Base-by-base conservation (phyloP, 2,329 filamentous ascomycete species). In the Xylariales sp. region DNA sequence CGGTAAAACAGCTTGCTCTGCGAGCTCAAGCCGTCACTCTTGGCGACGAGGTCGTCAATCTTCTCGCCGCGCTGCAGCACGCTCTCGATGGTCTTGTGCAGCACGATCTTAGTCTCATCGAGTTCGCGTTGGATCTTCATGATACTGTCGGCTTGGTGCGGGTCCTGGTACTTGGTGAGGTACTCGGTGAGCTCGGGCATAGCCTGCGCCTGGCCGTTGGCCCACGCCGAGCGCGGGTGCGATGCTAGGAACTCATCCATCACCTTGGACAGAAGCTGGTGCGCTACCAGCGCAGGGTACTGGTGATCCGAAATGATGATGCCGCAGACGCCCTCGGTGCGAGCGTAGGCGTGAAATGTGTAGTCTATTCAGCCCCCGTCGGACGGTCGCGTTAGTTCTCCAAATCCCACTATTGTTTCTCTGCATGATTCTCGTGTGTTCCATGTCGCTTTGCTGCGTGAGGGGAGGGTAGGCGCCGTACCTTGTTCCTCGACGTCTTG, bases 1-100 rank as follows among this genome's bases (percentile, higher is more conserved):
- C 84, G 88, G 64, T 97, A 97, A 63, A 98, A 98, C 85, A 94
- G 91, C 76, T 95, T 97, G 69, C 88, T 95, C 72, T 93, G 86
- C 34, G 81, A 78, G 65, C 88, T 95, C 55, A 98, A 66, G 11
- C 83, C 88, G 53, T 95, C 88, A 55, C 88, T 95, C 79, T 97
- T 97, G 47, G 83, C 83, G 31, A 97, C 91, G 52, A 98, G 67
- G 53, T 85, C 87, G 58, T 97, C 91, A 51, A 98, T 88, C 76
- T 96, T 97, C 78, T 97, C 90, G 29, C 90, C 93, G 45, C 93
- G 78, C 71, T 96, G 84, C 55, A 96, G 64, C 37, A 84, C 82
- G 55, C 80, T 86, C 70, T 95, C 85, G 54, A 95, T 96, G 30
- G 93, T 96, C 78, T 97, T 95, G 69, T 97, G 89, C 53, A 98